Evolutionary conservation across 306 rosid species (phyloP), one percentile per base, ranked within the genome.

Genomic region (Hippophae tibetana): DNA sequence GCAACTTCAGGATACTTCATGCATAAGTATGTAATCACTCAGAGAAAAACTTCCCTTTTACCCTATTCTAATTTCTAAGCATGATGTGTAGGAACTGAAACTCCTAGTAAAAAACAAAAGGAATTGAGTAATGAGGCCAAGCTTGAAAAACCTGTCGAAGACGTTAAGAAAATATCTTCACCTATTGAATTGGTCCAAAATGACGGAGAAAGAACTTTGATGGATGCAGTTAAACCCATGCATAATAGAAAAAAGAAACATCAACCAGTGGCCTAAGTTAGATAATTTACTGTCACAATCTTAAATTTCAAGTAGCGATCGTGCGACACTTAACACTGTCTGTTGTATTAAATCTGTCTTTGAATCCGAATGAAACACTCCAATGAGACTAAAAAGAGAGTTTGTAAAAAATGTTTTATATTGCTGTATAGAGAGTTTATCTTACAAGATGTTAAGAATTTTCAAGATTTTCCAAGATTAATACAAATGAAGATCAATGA

Each of bases 151-250:
- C 68, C 58, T 54, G 48, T 64, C 46, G 74, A 63, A 52, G 79
- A 74, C 71, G 56, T 47, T 47, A 69, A 53, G 49, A 38, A 46
- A 67, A 69, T 51, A 58, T 60, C 78, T 60, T 61, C 79, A 26
- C 47, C 74, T 31, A 42, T 62, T 47, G 76, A 69, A 64, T 53
- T 55, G 6, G 52, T 62, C 51, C 71, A 58, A 61, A 62, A 68
- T 59, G 47, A 64, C 53, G 84, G 74, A 71, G 86, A 65, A 60
- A 86, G 76, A 68, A 84, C 89, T 52, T 66, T 89, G 60, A 76
- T 73, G 70, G 97, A 86, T 72, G 97, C 95, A 3, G 97, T 89
- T 69, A 89, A 86, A 70, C 80, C 81, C 52, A 86, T 87, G 69
- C 71, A 81, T 76, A 84, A 45, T 71, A 84, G 92, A 56, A 81